These are phyloP conservation scores for Leavenworthia alabamica DNA, from an alignment of 345 rosid species.

Conservation along the genomic window DNA sequence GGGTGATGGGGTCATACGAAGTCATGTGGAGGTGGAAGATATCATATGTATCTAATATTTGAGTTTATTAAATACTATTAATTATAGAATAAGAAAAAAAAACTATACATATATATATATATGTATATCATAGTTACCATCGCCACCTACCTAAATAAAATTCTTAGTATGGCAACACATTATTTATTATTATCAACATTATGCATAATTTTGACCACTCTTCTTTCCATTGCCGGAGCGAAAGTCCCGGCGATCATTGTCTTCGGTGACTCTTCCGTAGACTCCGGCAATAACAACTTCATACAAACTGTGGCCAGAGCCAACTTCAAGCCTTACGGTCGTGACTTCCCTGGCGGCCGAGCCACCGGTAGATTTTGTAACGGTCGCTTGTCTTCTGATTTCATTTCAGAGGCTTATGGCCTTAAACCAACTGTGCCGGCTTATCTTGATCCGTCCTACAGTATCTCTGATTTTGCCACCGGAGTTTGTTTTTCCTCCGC, in stretches of 20 bases:
- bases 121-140: slow-evolving; percentile 18
- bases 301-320: slow-evolving; percentile 45
- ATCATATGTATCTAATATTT: too few species aligned
- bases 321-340: slow-evolving; percentile 58
- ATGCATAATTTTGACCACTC: slow-evolving; percentile 14
- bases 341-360: slow-evolving; percentile 43
- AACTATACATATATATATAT: too few species aligned
- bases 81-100: too few species aligned
- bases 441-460: slow-evolving; percentile 47
- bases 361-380: slow-evolving; percentile 60
- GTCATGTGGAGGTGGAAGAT: slow-evolving; percentile 19
- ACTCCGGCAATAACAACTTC: slow-evolving; percentile 57
- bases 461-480: slow-evolving; percentile 48
- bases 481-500: slow-evolving; percentile 68
- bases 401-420: slow-evolving; percentile 48
- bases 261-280: slow-evolving; percentile 64
- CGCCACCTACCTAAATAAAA: slow-evolving; percentile 22
- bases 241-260: slow-evolving; percentile 54
- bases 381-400: slow-evolving; percentile 55
- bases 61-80: too few species aligned
- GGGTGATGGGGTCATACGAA: slow-evolving; percentile 4
- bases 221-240: slow-evolving; percentile 24
- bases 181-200: not conserved
- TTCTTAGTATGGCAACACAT: slow-evolving; percentile 21
- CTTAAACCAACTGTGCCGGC: slow-evolving; percentile 51